Evolutionary conservation across 345 rosid species (phyloP).

Genomic region (Sonneratia alba): DNA sequence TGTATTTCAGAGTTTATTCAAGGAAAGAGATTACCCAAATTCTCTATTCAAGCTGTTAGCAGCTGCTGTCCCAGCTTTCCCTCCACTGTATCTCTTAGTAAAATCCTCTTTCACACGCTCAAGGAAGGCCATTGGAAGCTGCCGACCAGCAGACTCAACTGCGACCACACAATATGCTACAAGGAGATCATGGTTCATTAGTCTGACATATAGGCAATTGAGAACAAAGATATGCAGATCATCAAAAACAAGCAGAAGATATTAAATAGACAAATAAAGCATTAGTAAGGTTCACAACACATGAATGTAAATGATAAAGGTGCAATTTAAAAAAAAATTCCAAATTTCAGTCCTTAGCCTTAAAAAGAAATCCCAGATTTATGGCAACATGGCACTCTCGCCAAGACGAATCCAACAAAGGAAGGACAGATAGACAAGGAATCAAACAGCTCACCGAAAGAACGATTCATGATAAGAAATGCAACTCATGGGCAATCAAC

Average conservation of each 20-base stretch:
- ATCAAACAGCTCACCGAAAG: background rate
- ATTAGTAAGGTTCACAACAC: background rate
- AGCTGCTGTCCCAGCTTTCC: slow-evolving; percentile 41
- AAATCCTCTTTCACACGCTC: slow-evolving; percentile 55
- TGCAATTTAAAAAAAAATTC: no score
- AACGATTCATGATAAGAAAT: background rate
- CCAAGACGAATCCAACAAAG: background rate
- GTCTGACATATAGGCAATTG: background rate
- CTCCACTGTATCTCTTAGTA: slow-evolving; percentile 36
- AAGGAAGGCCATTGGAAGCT: slow-evolving; percentile 50
- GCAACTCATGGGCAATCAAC: background rate
- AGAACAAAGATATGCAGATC: background rate
- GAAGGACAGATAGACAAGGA: background rate
- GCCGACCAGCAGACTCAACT: slow-evolving; percentile 45
- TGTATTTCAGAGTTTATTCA: background rate
- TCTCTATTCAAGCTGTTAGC: slow-evolving; percentile 46
- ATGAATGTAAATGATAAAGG: background rate
- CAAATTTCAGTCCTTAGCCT: no score
- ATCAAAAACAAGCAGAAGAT: background rate
- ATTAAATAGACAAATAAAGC: background rate
- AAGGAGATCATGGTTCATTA: background rate
- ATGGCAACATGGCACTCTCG: background rate
- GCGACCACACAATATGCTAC: slow-evolving; percentile 73
- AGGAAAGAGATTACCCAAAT: slow-evolving; percentile 28
- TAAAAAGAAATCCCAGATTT: background rate